These are phyloP conservation scores for Leccinum huronense DNA, from an alignment of 1,284 basidiomycete genomes.

Conservation along the genomic window DNA sequence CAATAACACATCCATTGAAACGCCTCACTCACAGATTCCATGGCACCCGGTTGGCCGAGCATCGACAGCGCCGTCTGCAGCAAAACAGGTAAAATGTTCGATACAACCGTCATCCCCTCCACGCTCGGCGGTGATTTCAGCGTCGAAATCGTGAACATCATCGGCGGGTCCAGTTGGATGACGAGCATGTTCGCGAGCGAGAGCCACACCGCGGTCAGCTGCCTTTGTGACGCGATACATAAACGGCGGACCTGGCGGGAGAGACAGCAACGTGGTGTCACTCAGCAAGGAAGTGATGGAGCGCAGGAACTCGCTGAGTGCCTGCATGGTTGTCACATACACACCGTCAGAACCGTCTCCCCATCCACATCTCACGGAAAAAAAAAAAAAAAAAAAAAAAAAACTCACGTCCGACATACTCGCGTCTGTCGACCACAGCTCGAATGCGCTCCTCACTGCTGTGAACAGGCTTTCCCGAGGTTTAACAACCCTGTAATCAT, in stretches of 20 bases:
- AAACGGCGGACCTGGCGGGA: conserved; percentile 80
- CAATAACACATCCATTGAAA: not conserved
- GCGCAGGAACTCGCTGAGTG: conserved; percentile 77
- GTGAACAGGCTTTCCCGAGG: conserved; percentile 64
- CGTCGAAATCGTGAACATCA: conserved; percentile 44
- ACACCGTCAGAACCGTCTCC: conserved; percentile 9
- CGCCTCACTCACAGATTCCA: conserved; percentile 56
- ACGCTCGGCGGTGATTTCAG: conserved; percentile 42
- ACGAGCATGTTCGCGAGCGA: conserved; percentile 75
- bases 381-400: not conserved
- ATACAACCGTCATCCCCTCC: conserved; percentile 48
- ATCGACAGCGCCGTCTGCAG: conserved; percentile 59
- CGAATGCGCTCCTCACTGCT: conserved; percentile 58
- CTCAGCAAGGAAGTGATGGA: conserved; percentile 72
- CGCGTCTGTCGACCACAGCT: conserved; percentile 74
- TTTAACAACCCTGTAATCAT: conserved; percentile 60
- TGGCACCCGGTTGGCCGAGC: conserved; percentile 58
- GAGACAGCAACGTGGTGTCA: conserved; percentile 74
- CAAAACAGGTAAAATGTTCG: conserved; percentile 56
- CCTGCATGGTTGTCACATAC: conserved; percentile 40
- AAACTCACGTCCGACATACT: conserved; percentile 69
- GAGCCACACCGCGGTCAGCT: conserved; percentile 77
- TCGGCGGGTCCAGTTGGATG: conserved; percentile 75
- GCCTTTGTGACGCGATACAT: conserved; percentile 69
- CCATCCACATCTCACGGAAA: not conserved